Base-by-base conservation (phyloP, 495 filamentous ascomycete genomes). In the Penicillium samsonianum region DNA sequence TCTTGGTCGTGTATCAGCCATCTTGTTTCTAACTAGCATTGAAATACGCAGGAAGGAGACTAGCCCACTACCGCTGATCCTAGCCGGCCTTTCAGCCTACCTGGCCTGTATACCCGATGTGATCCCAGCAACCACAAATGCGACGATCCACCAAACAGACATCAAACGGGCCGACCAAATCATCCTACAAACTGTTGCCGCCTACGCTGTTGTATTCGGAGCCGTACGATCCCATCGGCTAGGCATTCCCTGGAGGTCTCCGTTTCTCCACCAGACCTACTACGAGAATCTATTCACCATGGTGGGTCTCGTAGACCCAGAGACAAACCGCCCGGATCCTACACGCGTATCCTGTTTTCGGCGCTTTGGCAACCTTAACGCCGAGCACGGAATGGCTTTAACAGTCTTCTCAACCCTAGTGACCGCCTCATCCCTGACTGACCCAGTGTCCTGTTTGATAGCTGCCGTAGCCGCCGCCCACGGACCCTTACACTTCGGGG, bases 401-500 rank as follows among this genome's bases (percentile, higher is more conserved):
- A 62, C 67, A 3, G 70, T 70, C 2, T 75, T 74, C 33, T 68
- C 71, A 0, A 49, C 72, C 7, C 47, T 78, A 2, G 68, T 67
- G 3, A 72, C 71, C 9, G 65, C 69, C 0, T 75, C 75, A 0
- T 67, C 72, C 0, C 51, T 75, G 5, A 62, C 75, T 0, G 75
- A 75, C 25, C 73, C 75, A 0, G 62, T 76, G 5, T 74, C 74
- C 1, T 73, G 72, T 37, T 28, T 83, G 40, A 77, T 82, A 16
- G 66, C 79, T 3, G 76, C 77, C 0, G 67, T 83, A 2, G 63
- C 74, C 5, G 73, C 82, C 25, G 76, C 76, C 0, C 81, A 83
- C 61, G 84, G 83, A 0, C 80, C 80, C 0, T 67, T 86, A 1
- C 84, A 87, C 63, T 81, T 78, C 41, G 84, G 83, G 5, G 83